Percentiles rank a stretch among this genome's conserved stretches.
Evolutionary conservation across 148 eudicot species (phyloP).

Genomic region (Fallopia convolvulus): DNA sequence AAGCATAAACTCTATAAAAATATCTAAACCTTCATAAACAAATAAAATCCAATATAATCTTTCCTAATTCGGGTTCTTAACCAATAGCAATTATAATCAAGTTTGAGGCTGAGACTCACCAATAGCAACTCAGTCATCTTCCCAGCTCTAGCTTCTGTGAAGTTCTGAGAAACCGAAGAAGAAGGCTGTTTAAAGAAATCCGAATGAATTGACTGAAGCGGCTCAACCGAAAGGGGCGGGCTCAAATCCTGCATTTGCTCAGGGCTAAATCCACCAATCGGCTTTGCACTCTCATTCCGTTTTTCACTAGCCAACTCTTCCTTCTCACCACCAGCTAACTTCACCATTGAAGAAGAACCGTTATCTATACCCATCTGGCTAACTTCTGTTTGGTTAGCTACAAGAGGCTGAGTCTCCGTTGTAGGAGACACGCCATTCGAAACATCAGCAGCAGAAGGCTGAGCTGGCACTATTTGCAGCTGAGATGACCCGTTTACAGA

Average conservation of each 20-base stretch:
- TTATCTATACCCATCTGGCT: conserved; percentile 19
- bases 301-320: neutral
- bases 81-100: neutral
- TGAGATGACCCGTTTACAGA: conserved; percentile 39
- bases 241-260: conserved; percentile 38
- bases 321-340: conserved; percentile 15
- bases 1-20: too few species aligned
- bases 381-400: conserved; percentile 11
- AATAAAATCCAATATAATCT: too few species aligned
- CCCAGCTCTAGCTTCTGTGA: conserved; percentile 47
- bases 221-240: conserved; percentile 42
- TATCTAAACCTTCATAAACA: too few species aligned
- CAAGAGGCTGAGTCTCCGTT: conserved; percentile 29
- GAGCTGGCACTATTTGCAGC: conserved; percentile 21
- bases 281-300: conserved; percentile 18
- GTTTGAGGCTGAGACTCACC: conserved; percentile 33
- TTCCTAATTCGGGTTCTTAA: too few species aligned
- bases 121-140: conserved; percentile 81
- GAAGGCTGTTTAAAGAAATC: conserved; percentile 21
- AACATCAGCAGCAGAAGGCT: conserved; percentile 28
- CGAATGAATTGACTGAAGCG: conserved; percentile 45
- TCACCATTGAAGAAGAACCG: conserved; percentile 18
- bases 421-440: conserved; percentile 36
- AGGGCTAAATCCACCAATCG: conserved; percentile 15
- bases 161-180: conserved; percentile 21